Percentiles rank a stretch among this genome's conserved stretches.
phyloP scores from a whole-genome alignment of 75 land plant genomes.

The Azolla pinnata region DNA sequence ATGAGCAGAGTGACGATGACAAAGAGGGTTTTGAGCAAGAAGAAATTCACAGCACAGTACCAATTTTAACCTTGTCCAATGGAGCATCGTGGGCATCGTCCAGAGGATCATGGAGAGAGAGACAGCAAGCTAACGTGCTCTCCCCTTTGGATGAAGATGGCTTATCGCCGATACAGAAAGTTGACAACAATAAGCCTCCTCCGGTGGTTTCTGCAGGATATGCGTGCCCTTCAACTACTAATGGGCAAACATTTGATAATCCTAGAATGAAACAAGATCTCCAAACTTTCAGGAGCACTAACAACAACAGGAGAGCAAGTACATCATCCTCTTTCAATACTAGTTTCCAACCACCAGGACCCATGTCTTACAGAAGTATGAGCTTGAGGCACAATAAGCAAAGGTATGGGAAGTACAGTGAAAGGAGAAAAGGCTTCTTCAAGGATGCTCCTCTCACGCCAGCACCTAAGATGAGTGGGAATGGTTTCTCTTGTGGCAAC shows the following conservation, averaged over 20 bases:
- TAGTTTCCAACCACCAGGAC: background rate
- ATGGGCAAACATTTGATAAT: too few species aligned
- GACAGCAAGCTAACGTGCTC: too few species aligned
- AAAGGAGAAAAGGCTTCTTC: conserved; percentile 1
- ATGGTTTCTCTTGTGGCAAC: background rate
- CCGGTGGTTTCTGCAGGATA: too few species aligned
- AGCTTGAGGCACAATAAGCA: conserved; percentile 6
- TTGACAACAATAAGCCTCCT: too few species aligned
- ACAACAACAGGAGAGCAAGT: too few species aligned
- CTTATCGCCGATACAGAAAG: too few species aligned
- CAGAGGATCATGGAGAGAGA: too few species aligned
- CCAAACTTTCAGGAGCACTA: too few species aligned
- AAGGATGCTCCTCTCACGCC: conserved; percentile 4
- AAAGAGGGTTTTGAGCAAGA: background rate
- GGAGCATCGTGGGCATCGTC: background rate
- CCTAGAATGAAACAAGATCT: too few species aligned
- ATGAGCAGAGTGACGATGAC: conserved; percentile 13
- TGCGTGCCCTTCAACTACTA: too few species aligned
- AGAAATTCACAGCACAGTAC: background rate
- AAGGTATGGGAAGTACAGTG: background rate
- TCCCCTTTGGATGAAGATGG: too few species aligned
- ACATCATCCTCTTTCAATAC: too few species aligned
- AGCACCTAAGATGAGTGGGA: conserved; percentile 2
- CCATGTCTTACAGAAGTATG: conserved; percentile 1
- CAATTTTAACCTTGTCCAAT: background rate